Base-by-base conservation (phyloP, 306 rosid genomes). In the Ormosia semicastrata region DNA sequence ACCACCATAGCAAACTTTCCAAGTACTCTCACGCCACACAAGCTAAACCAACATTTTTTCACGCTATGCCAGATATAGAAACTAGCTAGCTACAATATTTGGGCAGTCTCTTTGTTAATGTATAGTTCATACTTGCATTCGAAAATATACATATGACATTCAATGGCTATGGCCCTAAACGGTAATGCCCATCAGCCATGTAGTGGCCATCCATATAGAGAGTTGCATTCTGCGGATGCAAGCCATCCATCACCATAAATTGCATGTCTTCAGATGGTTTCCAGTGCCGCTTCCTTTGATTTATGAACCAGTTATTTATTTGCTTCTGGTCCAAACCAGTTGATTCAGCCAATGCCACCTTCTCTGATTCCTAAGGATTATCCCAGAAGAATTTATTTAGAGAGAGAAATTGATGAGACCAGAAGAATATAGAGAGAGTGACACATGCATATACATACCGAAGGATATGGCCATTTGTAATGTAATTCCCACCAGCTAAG, bases 231-330 rank as follows among this genome's bases (percentile, higher is more conserved):
- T 91, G 97, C 2, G 96, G 91, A 76, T 95, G 98, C 15, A 93
- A 84, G 7, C 97, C 97, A 81, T 95, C 97, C 99, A 95, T 95
- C 81, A 93, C 97, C 99, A 95, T 95, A 71, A 91, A 92, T 41
- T 93, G 98, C 99, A 93, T 93, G 77, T 95, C 98, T 83, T 95
- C 99, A 39, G 99, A 95, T 66, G 99, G 99, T 75, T 95, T 93
- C 99, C 98, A 95, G 84, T 95, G 99, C 56, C 99, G 70, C 86
- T 95, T 95, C 92, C 99, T 95, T 77, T 95, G 99, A 76, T 95
- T 95, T 81, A 95, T 95, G 89, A 95, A 95, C 99, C 99, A 95
- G 59, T 95, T 94, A 66, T 93, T 94, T 83, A 94, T 94, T 85
- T 94, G 98, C 73, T 94, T 94, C 88, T 91, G 98, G 85, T 95